These are phyloP conservation scores for Parafenestella ontariensis DNA, from an alignment of 2,329 filamentous ascomycete genomes.

Conservation along the genomic window DNA sequence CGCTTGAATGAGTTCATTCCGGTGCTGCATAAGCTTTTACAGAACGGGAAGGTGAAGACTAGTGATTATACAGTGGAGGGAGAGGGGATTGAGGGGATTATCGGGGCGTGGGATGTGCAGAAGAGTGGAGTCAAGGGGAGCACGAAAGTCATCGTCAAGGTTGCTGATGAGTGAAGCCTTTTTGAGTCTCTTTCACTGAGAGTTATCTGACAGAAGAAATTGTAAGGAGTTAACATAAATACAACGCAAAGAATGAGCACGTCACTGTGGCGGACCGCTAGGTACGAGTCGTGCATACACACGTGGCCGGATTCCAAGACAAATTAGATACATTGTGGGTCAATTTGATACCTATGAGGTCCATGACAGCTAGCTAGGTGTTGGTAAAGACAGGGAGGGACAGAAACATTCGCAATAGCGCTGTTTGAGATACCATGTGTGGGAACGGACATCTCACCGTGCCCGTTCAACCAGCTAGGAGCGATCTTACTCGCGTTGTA, in stretches of 20 bases:
- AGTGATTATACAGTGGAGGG: slow-evolving; percentile 21
- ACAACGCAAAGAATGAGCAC: no score
- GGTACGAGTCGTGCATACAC: no score
- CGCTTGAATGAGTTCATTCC: slow-evolving; percentile 19
- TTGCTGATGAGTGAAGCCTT: slow-evolving; percentile 11
- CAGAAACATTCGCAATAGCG: no score
- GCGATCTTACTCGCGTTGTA: not conserved
- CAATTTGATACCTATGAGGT: slow-evolving; percentile 5
- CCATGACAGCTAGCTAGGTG: slow-evolving; percentile 1
- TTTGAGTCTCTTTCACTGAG: no score
- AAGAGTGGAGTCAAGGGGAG: slow-evolving; percentile 23
- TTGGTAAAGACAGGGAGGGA: slow-evolving; percentile 10
- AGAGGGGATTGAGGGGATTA: slow-evolving; percentile 22
- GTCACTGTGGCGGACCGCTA: no score
- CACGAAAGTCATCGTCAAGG: slow-evolving; percentile 25
- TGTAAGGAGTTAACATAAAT: no score
- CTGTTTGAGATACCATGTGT: not conserved
- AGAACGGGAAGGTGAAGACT: slow-evolving; percentile 17
- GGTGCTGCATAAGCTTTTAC: slow-evolving; percentile 20
- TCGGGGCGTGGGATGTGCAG: slow-evolving; percentile 24
- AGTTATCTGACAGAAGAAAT: no score
- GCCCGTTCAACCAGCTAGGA: slow-evolving; percentile 1
- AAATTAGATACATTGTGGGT: not conserved
- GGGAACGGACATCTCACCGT: slow-evolving; percentile 9
- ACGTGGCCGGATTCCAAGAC: no score